These are phyloP conservation scores for Neurospora sublineolata DNA, from an alignment of 495 filamentous ascomycete species.

Conservation along the genomic window DNA sequence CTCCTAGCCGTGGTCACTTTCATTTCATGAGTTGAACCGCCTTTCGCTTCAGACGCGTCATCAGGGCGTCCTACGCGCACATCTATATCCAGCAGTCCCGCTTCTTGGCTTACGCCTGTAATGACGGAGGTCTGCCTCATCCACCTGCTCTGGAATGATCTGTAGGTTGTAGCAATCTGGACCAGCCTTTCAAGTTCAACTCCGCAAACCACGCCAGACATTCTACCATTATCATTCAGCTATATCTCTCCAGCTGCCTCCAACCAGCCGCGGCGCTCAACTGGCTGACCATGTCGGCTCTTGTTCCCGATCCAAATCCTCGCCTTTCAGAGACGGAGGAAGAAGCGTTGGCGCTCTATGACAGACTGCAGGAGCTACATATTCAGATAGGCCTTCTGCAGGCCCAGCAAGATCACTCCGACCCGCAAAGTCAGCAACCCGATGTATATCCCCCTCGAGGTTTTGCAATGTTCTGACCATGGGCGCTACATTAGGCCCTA, in stretches of 20 bases:
- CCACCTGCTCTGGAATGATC: not conserved
- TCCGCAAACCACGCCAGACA: not conserved
- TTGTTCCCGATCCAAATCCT: not conserved
- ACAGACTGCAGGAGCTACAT: constrained; percentile 56
- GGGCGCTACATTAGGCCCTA: not conserved
- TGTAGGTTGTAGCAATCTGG: not conserved
- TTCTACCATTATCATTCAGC: not conserved
- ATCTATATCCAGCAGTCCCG: not conserved
- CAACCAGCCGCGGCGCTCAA: not conserved
- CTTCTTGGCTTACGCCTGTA: not conserved
- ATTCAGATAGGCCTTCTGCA: constrained; percentile 57
- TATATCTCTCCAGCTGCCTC: not conserved
- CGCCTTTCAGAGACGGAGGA: constrained; percentile 38
- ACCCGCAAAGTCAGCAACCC: constrained; percentile 1
- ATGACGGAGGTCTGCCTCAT: not conserved
- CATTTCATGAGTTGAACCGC: not conserved
- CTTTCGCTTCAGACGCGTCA: not conserved
- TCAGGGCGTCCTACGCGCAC: not conserved
- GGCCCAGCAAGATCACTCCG: constrained; percentile 26
- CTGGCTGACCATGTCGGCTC: not conserved
- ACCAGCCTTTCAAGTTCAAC: not conserved
- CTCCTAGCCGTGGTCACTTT: not conserved
- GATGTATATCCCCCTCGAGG: not conserved
- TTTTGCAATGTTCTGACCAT: not conserved
- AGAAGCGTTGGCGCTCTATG: constrained; percentile 53